A percentile compares a stretch with the other conserved stretches of the same genome.
phyloP scores from a whole-genome alignment of 805 yeast species.

The Wickerhamomyces hampshirensis region DNA sequence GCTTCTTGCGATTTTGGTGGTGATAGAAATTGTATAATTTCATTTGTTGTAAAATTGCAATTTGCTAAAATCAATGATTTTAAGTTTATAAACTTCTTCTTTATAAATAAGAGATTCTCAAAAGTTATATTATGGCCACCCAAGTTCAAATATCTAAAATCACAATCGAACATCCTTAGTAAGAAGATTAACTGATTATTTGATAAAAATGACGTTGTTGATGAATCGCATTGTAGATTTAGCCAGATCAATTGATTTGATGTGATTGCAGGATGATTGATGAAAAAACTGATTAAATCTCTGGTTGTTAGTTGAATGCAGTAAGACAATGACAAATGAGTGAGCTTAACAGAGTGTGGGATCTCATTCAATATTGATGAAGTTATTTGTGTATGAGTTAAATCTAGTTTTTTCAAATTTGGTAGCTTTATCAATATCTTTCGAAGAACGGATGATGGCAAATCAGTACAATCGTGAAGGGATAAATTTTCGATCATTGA shows the following conservation, averaged over 20 bases:
- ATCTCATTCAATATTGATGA: constrained; percentile 52
- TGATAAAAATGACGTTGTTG: constrained; percentile 54
- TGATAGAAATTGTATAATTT: constrained; percentile 28
- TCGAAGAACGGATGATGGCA: constrained; percentile 52
- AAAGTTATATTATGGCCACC: constrained; percentile 57
- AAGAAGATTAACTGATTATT: constrained; percentile 46
- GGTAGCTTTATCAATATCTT: constrained; percentile 53
- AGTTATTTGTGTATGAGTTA: constrained; percentile 75
- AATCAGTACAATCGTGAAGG: constrained; percentile 83
- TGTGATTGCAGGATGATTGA: constrained; percentile 61
- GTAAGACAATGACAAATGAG: constrained; percentile 67
- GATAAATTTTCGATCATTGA: constrained; percentile 40
- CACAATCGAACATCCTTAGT: constrained; percentile 34
- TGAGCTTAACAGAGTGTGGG: constrained; percentile 53
- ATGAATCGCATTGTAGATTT: constrained; percentile 57
- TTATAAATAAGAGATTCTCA: constrained; percentile 33
- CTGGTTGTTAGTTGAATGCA: constrained; percentile 68
- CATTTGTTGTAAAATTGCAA: constrained; percentile 29
- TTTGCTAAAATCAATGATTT: constrained; percentile 33
- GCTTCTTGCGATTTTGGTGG: constrained; percentile 19
- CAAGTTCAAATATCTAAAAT: constrained; percentile 47
- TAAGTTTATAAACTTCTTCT: constrained; percentile 33
- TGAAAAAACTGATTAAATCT: constrained; percentile 63
- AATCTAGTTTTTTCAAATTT: constrained; percentile 62
- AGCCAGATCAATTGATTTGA: constrained; percentile 56